Conservation (phyloP, 192 early-diverging fungal species). For the Dissophora globulifera region DNA sequence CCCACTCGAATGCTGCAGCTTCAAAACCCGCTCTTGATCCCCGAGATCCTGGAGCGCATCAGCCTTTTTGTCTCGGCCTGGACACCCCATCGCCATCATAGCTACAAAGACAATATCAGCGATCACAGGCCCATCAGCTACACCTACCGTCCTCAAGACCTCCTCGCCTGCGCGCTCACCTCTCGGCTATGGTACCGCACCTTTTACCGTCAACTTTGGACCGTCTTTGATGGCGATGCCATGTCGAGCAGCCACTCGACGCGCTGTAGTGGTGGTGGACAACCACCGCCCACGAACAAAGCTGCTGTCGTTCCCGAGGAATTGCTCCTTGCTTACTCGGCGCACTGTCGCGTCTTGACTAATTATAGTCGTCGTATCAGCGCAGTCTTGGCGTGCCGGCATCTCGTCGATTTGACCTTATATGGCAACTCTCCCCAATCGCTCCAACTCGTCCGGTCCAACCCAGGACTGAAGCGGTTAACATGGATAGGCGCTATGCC, state of each 20-base stretch:
- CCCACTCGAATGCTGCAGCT: neutral
- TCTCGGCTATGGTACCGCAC: constrained; percentile 7
- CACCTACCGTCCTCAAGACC: constrained; percentile 1
- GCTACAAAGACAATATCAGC: too few relatives aligned
- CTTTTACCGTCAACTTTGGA: constrained; percentile 17
- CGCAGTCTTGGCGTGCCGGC: neutral
- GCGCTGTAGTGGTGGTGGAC: too few relatives aligned
- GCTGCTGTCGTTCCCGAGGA: neutral
- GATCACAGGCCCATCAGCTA: neutral
- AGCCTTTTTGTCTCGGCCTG: neutral
- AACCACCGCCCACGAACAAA: neutral
- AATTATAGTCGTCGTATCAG: neutral
- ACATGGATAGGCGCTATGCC: constrained; percentile 10
- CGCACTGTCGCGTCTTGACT: neutral
- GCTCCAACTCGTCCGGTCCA: neutral
- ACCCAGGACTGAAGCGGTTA: constrained; percentile 3
- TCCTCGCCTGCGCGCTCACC: constrained; percentile 5
- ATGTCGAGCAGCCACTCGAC: constrained; percentile 4
- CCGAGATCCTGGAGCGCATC: constrained; percentile 10
- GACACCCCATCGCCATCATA: neutral
- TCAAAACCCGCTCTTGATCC: constrained; percentile 8
- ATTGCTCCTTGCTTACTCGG: neutral
- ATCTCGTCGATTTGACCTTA: neutral
- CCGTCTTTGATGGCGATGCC: constrained; percentile 9
- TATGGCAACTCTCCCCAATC: neutral